phyloP scores from a whole-genome alignment of 495 filamentous ascomycete genomes.

The Annulohypoxylon stygium region DNA sequence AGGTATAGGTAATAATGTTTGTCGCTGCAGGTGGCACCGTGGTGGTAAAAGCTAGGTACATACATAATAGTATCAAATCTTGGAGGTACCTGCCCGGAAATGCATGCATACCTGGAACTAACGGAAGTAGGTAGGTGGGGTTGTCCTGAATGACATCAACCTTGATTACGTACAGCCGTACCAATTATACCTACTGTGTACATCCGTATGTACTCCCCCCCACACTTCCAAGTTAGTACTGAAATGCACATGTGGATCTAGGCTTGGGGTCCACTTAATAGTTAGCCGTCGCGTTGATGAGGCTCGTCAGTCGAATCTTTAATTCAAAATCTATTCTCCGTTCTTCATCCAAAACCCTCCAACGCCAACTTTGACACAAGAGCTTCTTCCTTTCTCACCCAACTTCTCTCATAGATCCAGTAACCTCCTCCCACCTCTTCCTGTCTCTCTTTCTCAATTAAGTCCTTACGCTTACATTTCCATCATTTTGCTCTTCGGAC shows the following conservation, averaged over 20 bases:
- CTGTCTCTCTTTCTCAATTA: conserved; percentile 36
- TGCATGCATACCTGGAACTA: neutral
- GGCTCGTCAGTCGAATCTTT: conserved; percentile 27
- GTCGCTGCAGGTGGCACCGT: neutral
- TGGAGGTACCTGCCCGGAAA: neutral
- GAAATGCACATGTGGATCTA: neutral
- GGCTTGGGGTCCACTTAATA: neutral
- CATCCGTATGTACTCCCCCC: too few species aligned
- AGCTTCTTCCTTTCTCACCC: neutral
- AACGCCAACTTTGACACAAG: neutral
- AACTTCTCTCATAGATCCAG: neutral
- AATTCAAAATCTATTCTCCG: neutral
- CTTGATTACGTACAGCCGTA: neutral
- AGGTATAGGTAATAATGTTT: neutral
- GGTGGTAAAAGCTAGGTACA: neutral
- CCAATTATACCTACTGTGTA: neutral
- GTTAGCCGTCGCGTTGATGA: conserved; percentile 19
- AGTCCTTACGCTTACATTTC: conserved; percentile 14
- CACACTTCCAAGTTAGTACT: too few species aligned
- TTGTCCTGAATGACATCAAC: conserved; percentile 5
- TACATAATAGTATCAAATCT: neutral
- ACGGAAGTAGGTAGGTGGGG: conserved; percentile 9
- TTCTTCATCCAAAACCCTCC: neutral
- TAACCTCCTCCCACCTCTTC: neutral
- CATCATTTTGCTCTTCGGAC: conserved; percentile 32